phyloP scores from a whole-genome alignment of 1,284 basidiomycete genomes.

The Retiboletus fuscus region DNA sequence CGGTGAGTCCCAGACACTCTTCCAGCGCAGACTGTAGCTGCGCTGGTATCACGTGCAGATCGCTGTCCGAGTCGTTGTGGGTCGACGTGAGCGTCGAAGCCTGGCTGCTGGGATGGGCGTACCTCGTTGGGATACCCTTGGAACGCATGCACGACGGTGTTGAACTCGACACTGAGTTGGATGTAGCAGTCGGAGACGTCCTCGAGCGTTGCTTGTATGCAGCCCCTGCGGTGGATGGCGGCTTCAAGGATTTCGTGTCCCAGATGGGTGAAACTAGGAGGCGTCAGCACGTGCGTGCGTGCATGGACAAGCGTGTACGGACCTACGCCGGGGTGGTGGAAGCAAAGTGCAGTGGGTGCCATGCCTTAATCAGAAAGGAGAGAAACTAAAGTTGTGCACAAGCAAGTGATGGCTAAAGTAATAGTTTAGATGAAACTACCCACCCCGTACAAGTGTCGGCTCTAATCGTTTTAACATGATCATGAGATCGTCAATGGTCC shows the following conservation, averaged over 20 bases:
- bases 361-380: not conserved
- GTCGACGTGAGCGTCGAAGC: too few relatives aligned
- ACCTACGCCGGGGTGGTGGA: conserved; percentile 68
- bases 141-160: conserved; percentile 86
- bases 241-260: conserved; percentile 91
- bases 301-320: conserved; percentile 71
- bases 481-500: conserved; percentile 39
- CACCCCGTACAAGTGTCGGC: conserved; percentile 48
- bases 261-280: conserved; percentile 69
- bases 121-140: conserved; percentile 87
- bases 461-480: conserved; percentile 46
- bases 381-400: not conserved
- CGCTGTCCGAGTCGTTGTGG: conserved; percentile 71
- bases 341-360: conserved; percentile 56
- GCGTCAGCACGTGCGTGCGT: not conserved
- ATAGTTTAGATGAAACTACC: conserved; percentile 5
- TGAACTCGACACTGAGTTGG: conserved; percentile 93
- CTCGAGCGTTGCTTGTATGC: conserved; percentile 73
- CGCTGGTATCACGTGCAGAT: conserved; percentile 83
- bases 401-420: not conserved
- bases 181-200: conserved; percentile 95
- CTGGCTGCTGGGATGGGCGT: conserved; percentile 47
- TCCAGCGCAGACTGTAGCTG: conserved; percentile 89
- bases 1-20: conserved; percentile 80
- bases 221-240: conserved; percentile 81